These are phyloP conservation scores for Carpinus fangiana DNA, from an alignment of 306 rosid genomes.

Conservation along the genomic window DNA sequence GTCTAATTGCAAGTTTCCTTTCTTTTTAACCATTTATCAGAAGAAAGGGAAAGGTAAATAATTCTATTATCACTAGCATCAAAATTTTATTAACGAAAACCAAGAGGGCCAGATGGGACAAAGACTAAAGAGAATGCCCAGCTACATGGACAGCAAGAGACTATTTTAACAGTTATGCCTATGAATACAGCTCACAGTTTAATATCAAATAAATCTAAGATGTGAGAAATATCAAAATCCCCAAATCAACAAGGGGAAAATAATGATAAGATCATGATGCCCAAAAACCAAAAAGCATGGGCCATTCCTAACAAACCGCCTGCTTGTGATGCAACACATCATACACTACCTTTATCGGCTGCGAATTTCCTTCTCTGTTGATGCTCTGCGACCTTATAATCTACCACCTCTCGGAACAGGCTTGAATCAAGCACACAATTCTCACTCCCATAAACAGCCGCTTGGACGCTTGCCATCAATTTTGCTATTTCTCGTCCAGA, in stretches of 20 bases:
- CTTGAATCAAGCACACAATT: slow-evolving; percentile 73
- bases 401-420: slow-evolving; percentile 85
- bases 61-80: not conserved
- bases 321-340: slow-evolving; percentile 22
- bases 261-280: slow-evolving; percentile 39
- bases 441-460: slow-evolving; percentile 89
- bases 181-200: not conserved
- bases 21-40: too few relatives aligned
- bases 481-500: slow-evolving; percentile 98
- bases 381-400: slow-evolving; percentile 94
- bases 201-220: not conserved
- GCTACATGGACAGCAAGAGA: not conserved
- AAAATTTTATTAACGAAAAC: not conserved
- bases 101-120: not conserved
- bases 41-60: not conserved
- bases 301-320: slow-evolving; percentile 17
- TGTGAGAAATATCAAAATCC: slow-evolving; percentile 37
- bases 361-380: slow-evolving; percentile 90
- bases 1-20: too few relatives aligned
- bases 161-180: not conserved
- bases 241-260: slow-evolving; percentile 45
- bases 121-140: not conserved
- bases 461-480: slow-evolving; percentile 95
- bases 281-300: slow-evolving; percentile 19
- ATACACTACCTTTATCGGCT: slow-evolving; percentile 42